Base-by-base conservation (phyloP, 208 protist species). In the Acanthamoeba triangularis region DNA sequence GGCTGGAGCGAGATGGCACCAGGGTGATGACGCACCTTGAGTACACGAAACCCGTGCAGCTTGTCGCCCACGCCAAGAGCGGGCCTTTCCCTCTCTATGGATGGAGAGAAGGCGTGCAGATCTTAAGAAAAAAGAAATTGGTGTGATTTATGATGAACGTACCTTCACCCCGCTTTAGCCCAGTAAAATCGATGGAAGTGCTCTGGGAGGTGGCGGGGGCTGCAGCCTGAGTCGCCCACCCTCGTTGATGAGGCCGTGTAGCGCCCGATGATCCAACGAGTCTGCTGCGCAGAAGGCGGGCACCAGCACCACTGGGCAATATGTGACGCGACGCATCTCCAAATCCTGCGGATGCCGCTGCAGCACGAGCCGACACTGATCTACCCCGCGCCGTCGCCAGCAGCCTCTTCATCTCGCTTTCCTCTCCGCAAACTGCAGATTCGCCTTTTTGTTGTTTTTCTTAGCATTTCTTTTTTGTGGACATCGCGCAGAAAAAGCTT, bases 41-140 rank as follows among this genome's bases (percentile, higher is more conserved):
- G 25, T 18, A 84, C 74, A 20, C 74, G 35, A 23, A 56, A 84
- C 23, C 74, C 74, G 41, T 84, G 74, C 74, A 84, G 4, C 74
- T 84, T 8, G 41, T 84, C 74, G 35, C 74, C 74, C 74, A 33
- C 74, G 41, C 0, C 25, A 37, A 84, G 33, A 14, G 74, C 25
- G 18, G 74, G 74, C 18, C 25, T 23, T n/a, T 84, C 74, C 74
- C 74, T n/a, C 74, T 84, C 74, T 84, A 28, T 33, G n/a, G 30
- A 63, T 28, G 56, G 56, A 63, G 56, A 18, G 56, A 28, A 8
- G 18, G 20, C 23, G 2, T 61, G 54, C n/a, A 65, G 59, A 33
- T 33, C 28, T 7, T 13, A 28, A 61, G 49, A 61, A 14, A 59
- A 59, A 59, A 23, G 54, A 61, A 49, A 49, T 49, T n/a, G n/a